phyloP scores from a whole-genome alignment of 345 rosid genomes.

The rapeseed (Brassica napus) region DNA sequence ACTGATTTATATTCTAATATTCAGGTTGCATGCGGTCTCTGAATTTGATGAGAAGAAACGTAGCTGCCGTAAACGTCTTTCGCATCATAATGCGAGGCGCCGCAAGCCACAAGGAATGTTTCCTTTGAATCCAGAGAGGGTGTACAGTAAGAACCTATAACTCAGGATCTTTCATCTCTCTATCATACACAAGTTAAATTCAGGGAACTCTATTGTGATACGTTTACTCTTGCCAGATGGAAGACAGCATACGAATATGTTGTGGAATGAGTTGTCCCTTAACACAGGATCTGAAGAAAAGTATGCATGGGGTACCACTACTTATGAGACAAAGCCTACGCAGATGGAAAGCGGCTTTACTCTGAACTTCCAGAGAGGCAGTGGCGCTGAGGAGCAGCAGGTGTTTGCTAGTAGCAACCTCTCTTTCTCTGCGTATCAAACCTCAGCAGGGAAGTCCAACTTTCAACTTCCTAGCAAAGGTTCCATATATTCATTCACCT shows the following conservation, averaged over 20 bases:
- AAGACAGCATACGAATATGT: slow-evolving; percentile 56
- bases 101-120: slow-evolving; percentile 79
- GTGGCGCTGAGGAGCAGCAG: slow-evolving; percentile 48
- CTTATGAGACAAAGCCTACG: slow-evolving; percentile 52
- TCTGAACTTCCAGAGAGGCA: slow-evolving; percentile 45
- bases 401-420: slow-evolving; percentile 42
- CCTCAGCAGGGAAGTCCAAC: slow-evolving; percentile 36
- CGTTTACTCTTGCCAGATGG: slow-evolving; percentile 52
- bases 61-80: slow-evolving; percentile 91
- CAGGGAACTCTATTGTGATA: background rate
- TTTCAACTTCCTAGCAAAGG: slow-evolving; percentile 23
- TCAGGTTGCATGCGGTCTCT: slow-evolving; percentile 79
- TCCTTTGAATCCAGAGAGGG: slow-evolving; percentile 51
- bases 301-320: slow-evolving; percentile 46
- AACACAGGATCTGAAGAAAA: slow-evolving; percentile 42
- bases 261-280: slow-evolving; percentile 53
- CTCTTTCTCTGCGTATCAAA: slow-evolving; percentile 35
- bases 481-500: background rate
- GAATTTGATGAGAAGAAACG: slow-evolving; percentile 95
- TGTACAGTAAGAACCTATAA: slow-evolving; percentile 30
- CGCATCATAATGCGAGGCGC: slow-evolving; percentile 96
- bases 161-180: background rate
- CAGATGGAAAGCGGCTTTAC: slow-evolving; percentile 47
- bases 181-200: background rate
- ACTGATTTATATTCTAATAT: slow-evolving; percentile 9